Conservation (phyloP, 2,329 filamentous ascomycete species). For the Fusarium graminum region DNA sequence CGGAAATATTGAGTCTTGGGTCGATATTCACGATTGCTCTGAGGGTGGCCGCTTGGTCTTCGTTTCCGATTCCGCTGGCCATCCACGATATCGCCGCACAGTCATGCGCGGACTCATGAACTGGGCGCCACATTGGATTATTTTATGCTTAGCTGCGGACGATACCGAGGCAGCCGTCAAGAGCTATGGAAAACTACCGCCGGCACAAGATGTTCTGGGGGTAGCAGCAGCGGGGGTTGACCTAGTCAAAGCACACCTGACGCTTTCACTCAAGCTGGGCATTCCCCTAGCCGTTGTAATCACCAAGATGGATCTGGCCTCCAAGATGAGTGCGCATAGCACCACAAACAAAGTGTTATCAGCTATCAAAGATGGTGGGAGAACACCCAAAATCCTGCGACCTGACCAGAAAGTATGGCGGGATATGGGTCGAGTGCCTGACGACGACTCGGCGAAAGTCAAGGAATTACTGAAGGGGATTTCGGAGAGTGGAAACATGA, state of each 20-base stretch:
- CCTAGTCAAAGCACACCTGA: conserved; percentile 82
- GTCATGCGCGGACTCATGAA: conserved; percentile 91
- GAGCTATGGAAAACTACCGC: conserved; percentile 58
- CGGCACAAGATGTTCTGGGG: conserved; percentile 65
- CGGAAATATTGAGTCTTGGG: conserved; percentile 91
- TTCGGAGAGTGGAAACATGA: conserved; percentile 56
- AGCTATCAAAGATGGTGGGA: conserved; percentile 79
- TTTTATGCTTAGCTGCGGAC: conserved; percentile 88
- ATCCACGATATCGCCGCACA: conserved; percentile 89
- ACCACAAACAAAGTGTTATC: conserved; percentile 81
- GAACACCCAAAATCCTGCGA: conserved; percentile 79
- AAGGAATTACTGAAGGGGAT: conserved; percentile 67
- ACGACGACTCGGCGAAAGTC: conserved; percentile 69
- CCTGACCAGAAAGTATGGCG: conserved; percentile 62
- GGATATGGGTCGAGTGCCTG: conserved; percentile 69
- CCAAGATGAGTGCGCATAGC: conserved; percentile 75
- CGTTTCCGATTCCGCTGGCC: conserved; percentile 91
- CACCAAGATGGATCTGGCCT: conserved; percentile 91
- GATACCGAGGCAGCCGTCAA: conserved; percentile 64
- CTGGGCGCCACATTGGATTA: conserved; percentile 94
- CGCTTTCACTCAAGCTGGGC: conserved; percentile 84
- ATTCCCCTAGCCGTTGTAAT: conserved; percentile 85
- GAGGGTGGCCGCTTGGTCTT: conserved; percentile 83
- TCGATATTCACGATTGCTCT: conserved; percentile 87
- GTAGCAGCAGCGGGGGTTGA: conserved; percentile 71